These are phyloP conservation scores for Russula sp. DNA, from an alignment of 768 basidiomycete genomes.

Conservation along the genomic window DNA sequence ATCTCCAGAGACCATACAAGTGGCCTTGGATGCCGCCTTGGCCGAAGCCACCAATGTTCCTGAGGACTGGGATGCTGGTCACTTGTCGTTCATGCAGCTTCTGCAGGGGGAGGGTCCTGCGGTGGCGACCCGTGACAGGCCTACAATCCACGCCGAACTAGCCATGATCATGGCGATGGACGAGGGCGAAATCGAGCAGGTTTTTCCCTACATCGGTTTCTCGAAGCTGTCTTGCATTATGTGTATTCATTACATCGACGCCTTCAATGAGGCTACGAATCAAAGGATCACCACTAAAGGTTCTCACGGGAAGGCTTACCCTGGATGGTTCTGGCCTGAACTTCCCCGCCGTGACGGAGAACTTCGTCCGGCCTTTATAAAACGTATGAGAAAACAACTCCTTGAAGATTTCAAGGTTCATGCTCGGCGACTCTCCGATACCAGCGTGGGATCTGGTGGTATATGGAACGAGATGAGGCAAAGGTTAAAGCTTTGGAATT, in stretches of 20 bases:
- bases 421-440: neutral
- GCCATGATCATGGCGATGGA: neutral
- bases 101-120: neutral
- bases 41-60: neutral
- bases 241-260: neutral
- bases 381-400: neutral
- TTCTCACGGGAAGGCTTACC: conserved; percentile 1
- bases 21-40: neutral
- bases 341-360: neutral
- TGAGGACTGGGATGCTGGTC: neutral
- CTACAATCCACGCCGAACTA: neutral
- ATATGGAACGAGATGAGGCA: neutral
- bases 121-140: neutral
- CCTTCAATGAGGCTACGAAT: neutral
- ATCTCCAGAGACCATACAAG: neutral
- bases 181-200: neutral
- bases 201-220: neutral
- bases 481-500: no score
- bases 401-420: neutral
- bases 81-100: neutral
- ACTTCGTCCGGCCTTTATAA: neutral
- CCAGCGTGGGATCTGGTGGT: neutral
- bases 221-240: neutral
- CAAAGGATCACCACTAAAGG: neutral
- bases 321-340: neutral